Conservation (phyloP, 208 protist genomes). For the Zelonia costaricensis region DNA sequence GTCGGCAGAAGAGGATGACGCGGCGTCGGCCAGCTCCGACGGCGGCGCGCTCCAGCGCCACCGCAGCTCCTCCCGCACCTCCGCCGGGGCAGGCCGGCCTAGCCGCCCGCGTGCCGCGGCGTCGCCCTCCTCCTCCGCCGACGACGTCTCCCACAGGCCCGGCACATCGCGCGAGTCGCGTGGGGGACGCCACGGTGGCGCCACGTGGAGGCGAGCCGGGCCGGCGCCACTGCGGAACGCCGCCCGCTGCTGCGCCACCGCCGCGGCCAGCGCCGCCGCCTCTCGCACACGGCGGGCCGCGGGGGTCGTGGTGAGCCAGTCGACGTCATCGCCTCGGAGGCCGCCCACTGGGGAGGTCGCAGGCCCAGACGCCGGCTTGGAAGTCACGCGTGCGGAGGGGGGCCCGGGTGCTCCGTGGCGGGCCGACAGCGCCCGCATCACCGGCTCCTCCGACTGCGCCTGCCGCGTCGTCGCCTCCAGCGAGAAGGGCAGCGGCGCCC, state of each 20-base stretch:
- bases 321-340: not conserved
- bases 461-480: constrained; percentile 25
- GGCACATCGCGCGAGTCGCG: constrained; percentile 36
- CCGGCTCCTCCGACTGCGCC: constrained; percentile 17
- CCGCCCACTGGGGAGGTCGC: not conserved
- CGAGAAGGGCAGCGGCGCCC: constrained; percentile 1
- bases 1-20: not conserved
- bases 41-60: constrained; percentile 57
- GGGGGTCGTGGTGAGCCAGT: constrained; percentile 8
- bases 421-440: constrained; percentile 6
- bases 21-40: constrained; percentile 9
- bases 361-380: not conserved
- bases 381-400: not conserved
- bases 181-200: constrained; percentile 36
- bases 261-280: constrained; percentile 49
- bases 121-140: constrained; percentile 41
- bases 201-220: constrained; percentile 23
- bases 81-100: constrained; percentile 8
- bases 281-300: constrained; percentile 28
- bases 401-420: not conserved
- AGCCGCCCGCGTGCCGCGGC: constrained; percentile 25
- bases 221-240: constrained; percentile 16
- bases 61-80: constrained; percentile 28
- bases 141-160: constrained; percentile 57
- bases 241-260: constrained; percentile 37